Percentiles rank a stretch among this genome's conserved stretches.
phyloP scores from a whole-genome alignment of 768 basidiomycete species.

The Lepiota subincarnata region DNA sequence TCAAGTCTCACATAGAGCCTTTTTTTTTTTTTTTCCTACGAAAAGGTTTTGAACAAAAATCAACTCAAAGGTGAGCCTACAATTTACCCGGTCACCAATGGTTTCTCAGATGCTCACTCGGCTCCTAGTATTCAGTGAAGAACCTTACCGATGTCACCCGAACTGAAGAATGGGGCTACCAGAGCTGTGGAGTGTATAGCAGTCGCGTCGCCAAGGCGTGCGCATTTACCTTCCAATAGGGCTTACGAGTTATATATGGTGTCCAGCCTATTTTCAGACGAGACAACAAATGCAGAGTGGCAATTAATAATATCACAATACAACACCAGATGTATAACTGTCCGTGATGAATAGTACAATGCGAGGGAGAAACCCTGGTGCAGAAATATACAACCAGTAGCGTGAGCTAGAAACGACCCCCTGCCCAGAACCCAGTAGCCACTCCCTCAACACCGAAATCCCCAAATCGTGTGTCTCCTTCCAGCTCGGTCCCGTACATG shows the following conservation, averaged over 20 bases:
- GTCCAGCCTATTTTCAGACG: background rate
- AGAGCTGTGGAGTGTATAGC: no score
- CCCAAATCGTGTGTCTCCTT: constrained; percentile 79
- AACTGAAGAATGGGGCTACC: no score
- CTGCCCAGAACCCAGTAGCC: constrained; percentile 67
- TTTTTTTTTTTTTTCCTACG: constrained; percentile 45
- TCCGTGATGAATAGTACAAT: constrained; percentile 5
- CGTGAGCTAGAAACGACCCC: constrained; percentile 37
- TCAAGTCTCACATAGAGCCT: no score
- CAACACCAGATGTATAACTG: background rate
- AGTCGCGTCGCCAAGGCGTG: no score
- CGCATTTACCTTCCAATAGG: no score
- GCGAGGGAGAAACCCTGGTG: background rate
- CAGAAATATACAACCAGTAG: constrained; percentile 9
- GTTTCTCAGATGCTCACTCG: no score
- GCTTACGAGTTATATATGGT: no score
- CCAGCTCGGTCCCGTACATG: constrained; percentile 82
- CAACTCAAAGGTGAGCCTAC: constrained; percentile 56
- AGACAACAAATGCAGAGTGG: background rate
- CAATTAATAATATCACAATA: constrained; percentile 6
- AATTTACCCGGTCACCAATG: constrained; percentile 7
- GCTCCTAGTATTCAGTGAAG: no score
- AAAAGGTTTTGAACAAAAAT: constrained; percentile 72
- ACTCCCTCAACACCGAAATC: constrained; percentile 81
- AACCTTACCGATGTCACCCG: no score